Evolutionary conservation across 768 basidiomycete genomes (phyloP), one percentile per base, ranked within the genome.

Genomic region (Leucosporidium creatinivorum): DNA sequence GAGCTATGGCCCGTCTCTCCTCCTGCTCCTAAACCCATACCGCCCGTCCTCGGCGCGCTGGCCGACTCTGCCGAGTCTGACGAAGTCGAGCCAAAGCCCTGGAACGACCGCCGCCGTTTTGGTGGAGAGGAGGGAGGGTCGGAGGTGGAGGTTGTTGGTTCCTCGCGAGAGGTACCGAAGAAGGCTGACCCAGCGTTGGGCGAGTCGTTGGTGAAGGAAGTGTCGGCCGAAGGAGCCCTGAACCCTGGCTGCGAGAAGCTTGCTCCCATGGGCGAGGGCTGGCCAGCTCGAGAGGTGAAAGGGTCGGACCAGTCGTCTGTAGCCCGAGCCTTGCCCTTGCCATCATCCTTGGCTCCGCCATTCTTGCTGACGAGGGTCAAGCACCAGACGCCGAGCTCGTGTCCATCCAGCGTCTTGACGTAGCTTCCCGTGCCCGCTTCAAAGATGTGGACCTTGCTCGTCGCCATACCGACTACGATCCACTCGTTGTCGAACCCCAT

Each of bases 331-430:
- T 23, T 48, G 48, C 55, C 54, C 39, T 25, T n/a, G 18, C 17
- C 28, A 2, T n/a, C 69, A 5, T 44, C 60, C 5, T 56, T 31
- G 31, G 66, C 63, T 23, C 63, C 75, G 1, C 86, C 87, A n/a
- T 87, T 86, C 51, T 83, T 82, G 30, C 84, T 83, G 58, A 93
- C 85, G 31, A 97, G 82, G 62, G 86, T 85, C 19, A 96, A 85
- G 19, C 89, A 87, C 93, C 93, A 97, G 1, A 96, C 93, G n/a
- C 93, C 93, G 26, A 83, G 79, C 21, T 87, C 86, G 77, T 96
- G 93, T 0, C 93, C 93, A 13, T 84, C 81, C 2, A 98, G 84
- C 0, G 89, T 89, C 61, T 88, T 83, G 51, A 83, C 83, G 59
- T 89, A 84, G 2, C 87, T 83, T 0, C 93, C 93, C 0, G 88